Evolutionary conservation across 176 grass and related monocot genomes (phyloP).

Genomic region (Zea luxurians): DNA sequence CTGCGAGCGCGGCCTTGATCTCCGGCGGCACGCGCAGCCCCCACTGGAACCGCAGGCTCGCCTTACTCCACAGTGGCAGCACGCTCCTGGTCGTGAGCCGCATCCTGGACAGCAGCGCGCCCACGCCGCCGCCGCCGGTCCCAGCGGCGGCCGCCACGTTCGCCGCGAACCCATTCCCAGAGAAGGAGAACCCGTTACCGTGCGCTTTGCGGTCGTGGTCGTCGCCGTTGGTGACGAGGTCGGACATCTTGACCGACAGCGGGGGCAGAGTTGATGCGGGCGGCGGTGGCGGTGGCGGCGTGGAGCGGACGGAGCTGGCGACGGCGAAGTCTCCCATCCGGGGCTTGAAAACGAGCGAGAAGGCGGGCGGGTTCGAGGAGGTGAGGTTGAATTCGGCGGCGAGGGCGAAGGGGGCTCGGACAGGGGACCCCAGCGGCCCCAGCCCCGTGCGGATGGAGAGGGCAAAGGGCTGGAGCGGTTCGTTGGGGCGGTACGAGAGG

Average conservation of each 20-base stretch:
- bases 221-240: conserved; percentile 41
- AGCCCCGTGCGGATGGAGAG: conserved; percentile 77
- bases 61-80: conserved; percentile 60
- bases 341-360: conserved; percentile 81
- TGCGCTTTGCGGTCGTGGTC: conserved; percentile 33
- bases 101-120: conserved; percentile 56
- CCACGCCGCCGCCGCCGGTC: conserved; percentile 38
- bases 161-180: conserved; percentile 52
- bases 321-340: conserved; percentile 75
- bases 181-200: conserved; percentile 18
- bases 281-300: not conserved
- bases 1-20: conserved; percentile 42
- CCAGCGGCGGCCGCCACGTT: conserved; percentile 46
- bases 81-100: conserved; percentile 63
- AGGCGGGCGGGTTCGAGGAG: conserved; percentile 51
- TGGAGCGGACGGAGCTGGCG: conserved; percentile 61
- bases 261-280: conserved; percentile 24
- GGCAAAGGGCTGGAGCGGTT: conserved; percentile 62
- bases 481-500: conserved; percentile 81
- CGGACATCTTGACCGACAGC: conserved; percentile 41
- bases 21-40: conserved; percentile 72
- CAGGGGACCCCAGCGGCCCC: conserved; percentile 61
- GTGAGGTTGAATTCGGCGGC: conserved; percentile 78
- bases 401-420: conserved; percentile 56
- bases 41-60: conserved; percentile 75